Base-by-base conservation (phyloP, 2,329 filamentous ascomycete species). In the Ciborinia camelliae region DNA sequence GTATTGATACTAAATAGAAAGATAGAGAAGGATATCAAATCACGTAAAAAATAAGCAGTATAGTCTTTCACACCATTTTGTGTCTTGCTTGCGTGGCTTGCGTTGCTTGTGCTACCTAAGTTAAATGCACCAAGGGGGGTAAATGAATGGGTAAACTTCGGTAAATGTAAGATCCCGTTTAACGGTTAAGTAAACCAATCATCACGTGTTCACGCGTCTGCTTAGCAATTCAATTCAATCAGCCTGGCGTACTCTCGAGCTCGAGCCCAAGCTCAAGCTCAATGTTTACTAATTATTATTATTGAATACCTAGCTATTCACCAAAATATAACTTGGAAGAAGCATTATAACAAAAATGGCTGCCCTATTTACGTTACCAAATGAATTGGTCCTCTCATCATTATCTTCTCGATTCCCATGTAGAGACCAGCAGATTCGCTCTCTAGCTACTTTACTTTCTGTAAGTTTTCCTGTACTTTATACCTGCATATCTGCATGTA, bases 391-490 rank as follows among this genome's bases (percentile, higher is more conserved):
- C 9, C 73, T 83, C 9, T 75, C 79, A 2, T 74, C 80, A 3
- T 71, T 87, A 8, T 71, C 78, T 37, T 74, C 81, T 53, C 76
- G 70, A 23, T 87, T 84, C 67, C 85, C 85, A 9, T 85, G 84
- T 66, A 81, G 86, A 63, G 82, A 85, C 55, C 75, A 79, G 57
- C 86, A 88, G 74, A 86, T 86, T 64, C 80, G 81, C n/a, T 79
- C 84, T 20, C 76, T 89, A 12, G 78, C 82, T 26, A 83, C 83
- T 1, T 79, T 89, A 5, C 71, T 87, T 32, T 76, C 71, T 10
- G 73, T 75, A 63, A 69, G 72, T 65, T 50, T 61, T 51, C 23
- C 6, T 47, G 8, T 20, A 26, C n/a, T 50, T 50, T 9, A n/a
- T 14, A 12, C 12, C n/a, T 35, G n/a, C 6, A 37, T 20, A 26